phyloP scores from a whole-genome alignment of 768 basidiomycete species.

The Harrya chromipes region DNA sequence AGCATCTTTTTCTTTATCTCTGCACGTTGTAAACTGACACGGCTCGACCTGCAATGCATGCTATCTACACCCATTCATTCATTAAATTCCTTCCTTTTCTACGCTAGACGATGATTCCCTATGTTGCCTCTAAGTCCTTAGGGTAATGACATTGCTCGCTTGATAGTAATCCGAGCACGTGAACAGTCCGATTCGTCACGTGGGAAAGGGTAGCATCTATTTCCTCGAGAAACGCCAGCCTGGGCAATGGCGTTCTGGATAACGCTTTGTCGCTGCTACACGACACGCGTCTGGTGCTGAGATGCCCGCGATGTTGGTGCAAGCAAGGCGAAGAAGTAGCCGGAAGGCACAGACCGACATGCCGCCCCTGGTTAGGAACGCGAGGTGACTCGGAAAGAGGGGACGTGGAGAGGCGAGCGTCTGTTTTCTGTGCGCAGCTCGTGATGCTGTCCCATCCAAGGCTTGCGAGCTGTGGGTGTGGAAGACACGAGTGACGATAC shows the following conservation, averaged over 20 bases:
- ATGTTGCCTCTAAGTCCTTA: not conserved
- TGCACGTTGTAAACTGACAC: conserved; percentile 26
- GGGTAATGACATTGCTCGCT: conserved; percentile 1
- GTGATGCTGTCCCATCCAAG: conserved; percentile 1
- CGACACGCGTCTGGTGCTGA: conserved; percentile 1
- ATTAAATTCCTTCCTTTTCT: conserved; percentile 5
- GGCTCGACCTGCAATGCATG: conserved; percentile 22
- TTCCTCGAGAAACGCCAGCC: conserved; percentile 1
- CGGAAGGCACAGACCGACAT: not conserved
- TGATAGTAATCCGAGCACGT: conserved; percentile 13
- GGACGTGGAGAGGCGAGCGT: conserved; percentile 2
- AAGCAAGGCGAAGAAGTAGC: not conserved
- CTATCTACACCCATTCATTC: conserved; percentile 14
- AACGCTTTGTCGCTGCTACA: conserved; percentile 1
- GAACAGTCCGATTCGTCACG: conserved; percentile 21
- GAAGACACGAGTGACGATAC: not conserved
- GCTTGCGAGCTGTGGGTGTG: not conserved
- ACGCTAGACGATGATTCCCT: not conserved
- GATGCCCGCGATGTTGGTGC: not conserved
- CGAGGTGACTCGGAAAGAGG: conserved; percentile 5
- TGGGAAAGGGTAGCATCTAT: conserved; percentile 10
- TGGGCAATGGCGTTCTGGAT: conserved; percentile 6
- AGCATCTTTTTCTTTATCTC: conserved; percentile 16
- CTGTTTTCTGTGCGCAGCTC: conserved; percentile 1
- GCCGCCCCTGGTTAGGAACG: not conserved